A percentile compares a stretch with the other conserved stretches of the same genome.
Conservation (phyloP, 1,284 basidiomycete genomes). For the Cryptococcus deneoformans region DNA sequence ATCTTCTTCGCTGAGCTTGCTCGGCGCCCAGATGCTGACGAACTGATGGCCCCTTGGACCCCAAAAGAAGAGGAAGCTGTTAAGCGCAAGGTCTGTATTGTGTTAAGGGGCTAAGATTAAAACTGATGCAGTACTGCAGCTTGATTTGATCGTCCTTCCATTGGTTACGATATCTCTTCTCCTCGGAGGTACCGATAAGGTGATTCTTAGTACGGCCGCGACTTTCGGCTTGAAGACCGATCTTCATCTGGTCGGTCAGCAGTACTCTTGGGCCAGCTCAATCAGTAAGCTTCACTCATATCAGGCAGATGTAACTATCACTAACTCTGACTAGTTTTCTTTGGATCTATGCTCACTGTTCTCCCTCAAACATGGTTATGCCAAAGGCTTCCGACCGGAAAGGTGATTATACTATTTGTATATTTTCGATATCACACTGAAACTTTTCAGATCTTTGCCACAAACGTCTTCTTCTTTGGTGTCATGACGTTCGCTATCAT, state of each 20-base stretch:
- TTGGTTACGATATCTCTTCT: conserved; percentile 10
- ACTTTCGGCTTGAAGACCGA: conserved; percentile 19
- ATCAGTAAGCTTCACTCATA: conserved; percentile 15
- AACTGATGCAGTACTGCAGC: background rate
- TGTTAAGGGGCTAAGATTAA: background rate
- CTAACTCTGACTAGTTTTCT: conserved; percentile 10
- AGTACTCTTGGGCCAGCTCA: conserved; percentile 25
- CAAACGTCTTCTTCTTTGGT: too few relatives aligned
- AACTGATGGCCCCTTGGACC: conserved; percentile 24
- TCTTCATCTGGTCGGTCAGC: conserved; percentile 20
- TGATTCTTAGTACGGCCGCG: conserved; percentile 24
- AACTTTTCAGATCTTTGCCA: too few relatives aligned
- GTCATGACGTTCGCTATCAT: too few relatives aligned
- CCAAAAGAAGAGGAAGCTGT: conserved; percentile 21
- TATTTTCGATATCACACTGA: too few relatives aligned
- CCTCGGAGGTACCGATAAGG: conserved; percentile 23
- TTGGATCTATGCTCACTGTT: background rate
- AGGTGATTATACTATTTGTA: too few relatives aligned
- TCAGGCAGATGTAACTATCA: conserved; percentile 18
- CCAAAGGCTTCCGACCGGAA: too few relatives aligned
- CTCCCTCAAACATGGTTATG: conserved; percentile 1
- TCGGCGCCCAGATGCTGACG: conserved; percentile 16
- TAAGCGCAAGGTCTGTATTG: conserved; percentile 9
- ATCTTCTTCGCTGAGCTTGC: conserved; percentile 22
- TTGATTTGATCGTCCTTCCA: conserved; percentile 1